A percentile compares a stretch with the other conserved stretches of the same genome.
phyloP scores from a whole-genome alignment of 495 filamentous ascomycete species.

The Xylaria sp. region DNA sequence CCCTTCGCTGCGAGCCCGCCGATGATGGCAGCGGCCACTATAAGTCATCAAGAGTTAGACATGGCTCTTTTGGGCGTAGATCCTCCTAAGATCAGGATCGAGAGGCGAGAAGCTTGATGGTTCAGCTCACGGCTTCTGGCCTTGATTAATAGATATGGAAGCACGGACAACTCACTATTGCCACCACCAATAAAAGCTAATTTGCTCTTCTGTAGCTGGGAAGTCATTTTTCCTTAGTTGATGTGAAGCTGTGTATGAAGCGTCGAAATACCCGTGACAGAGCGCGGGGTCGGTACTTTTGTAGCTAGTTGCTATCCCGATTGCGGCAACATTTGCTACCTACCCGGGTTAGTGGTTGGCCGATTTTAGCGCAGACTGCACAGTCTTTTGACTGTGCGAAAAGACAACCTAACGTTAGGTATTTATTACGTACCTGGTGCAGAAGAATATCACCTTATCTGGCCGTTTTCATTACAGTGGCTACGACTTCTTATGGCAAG shows the following conservation, averaged over 20 bases:
- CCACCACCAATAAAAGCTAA: constrained; percentile 47
- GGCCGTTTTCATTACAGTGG: too few relatives aligned
- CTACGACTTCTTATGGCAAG: too few relatives aligned
- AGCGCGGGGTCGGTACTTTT: constrained; percentile 13
- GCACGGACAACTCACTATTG: constrained; percentile 31
- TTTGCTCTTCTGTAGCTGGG: constrained; percentile 40
- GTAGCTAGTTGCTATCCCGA: background rate
- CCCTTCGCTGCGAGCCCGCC: constrained; percentile 43
- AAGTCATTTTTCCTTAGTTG: constrained; percentile 33
- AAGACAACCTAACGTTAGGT: too few relatives aligned
- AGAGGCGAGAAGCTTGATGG: background rate
- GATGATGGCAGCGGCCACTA: constrained; percentile 48
- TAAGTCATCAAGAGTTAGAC: constrained; percentile 2
- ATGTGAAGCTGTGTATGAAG: constrained; percentile 1
- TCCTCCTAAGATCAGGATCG: background rate
- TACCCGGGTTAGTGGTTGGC: background rate
- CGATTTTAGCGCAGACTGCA: background rate
- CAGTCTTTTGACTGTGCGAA: background rate
- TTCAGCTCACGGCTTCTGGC: background rate
- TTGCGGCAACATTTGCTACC: constrained; percentile 4
- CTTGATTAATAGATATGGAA: background rate
- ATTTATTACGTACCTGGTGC: background rate
- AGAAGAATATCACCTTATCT: background rate
- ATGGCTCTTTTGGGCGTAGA: constrained; percentile 5
- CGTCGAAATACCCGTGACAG: background rate